Evolutionary conservation across 331 rosid genomes (phyloP), one percentile per base, ranked within the genome.

Genomic region (Quercus phellos): DNA sequence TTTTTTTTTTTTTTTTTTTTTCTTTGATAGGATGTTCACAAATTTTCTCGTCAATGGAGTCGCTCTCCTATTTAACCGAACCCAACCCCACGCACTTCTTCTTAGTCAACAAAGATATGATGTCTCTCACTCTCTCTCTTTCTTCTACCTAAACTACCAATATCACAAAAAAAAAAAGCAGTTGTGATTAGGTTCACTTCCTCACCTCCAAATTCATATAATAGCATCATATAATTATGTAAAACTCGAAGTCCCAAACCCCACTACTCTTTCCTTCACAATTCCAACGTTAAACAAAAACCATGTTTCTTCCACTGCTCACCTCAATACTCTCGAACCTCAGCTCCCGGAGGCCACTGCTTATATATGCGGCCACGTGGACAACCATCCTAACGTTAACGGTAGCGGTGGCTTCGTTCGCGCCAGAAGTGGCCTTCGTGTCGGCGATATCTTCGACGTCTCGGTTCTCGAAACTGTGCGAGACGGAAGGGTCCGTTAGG

Each of bases 401-500:
- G 22, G 98, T 92, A 75, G 92, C 92, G 3, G 78, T 88, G 17
- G 96, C 92, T 8, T 87, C 98, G 30, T 84, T 92, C 72, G 79
- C 96, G 0, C 91, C 93, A 14, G 97, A 94, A 81, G 80, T 84
- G 16, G 94, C 96, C 4, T 94, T 92, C 51, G 90, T 89, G 18
- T 81, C 91, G 0, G 94, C 95, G 18, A 86, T 92, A 58, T 84
- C 96, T 0, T 80, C 96, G 5, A 76, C 88, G 9, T 88, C 97
- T 22, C 70, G 85, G 5, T 88, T 89, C 89, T 84, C 94, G 1
- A 75, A 38, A 0, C 73, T 75, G 78, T 92, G 97, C 84, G 58
- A 9, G 14, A 18, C 64, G 22, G 80, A 80, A 18, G 81, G 84
- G 2, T 76, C 64, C 42, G 75, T 94, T 10, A 87, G 98, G 84